These are phyloP conservation scores for Aspergillus texensis DNA, from an alignment of 2,329 filamentous ascomycete species.

Conservation along the genomic window DNA sequence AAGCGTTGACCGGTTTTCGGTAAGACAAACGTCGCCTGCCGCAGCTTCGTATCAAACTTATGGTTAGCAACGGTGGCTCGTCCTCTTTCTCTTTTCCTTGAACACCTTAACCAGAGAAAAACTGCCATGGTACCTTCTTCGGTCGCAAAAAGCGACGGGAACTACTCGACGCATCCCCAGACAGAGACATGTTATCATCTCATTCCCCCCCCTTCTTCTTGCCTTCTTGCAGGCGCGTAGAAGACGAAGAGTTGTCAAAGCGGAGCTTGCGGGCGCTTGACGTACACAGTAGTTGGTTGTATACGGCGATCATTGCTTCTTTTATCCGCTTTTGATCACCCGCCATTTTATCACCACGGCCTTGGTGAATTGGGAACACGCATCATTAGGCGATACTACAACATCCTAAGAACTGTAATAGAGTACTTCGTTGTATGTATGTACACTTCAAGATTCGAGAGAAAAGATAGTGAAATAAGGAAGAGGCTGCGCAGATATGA, in stretches of 20 bases:
- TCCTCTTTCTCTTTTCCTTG: not conserved
- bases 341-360: not conserved
- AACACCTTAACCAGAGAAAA: not conserved
- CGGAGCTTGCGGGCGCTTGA: not conserved
- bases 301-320: not conserved
- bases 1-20: conserved; percentile 84
- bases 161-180: conserved; percentile 32
- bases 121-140: conserved; percentile 29
- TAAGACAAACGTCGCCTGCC: conserved; percentile 84
- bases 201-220: conserved; percentile 17
- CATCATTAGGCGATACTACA: not conserved
- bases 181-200: conserved; percentile 31
- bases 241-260: conserved; percentile 1
- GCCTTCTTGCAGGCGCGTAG: not conserved
- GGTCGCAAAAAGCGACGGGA: conserved; percentile 37
- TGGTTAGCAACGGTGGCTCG: conserved; percentile 6
- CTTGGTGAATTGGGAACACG: not conserved
- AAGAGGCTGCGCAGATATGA: not conserved
- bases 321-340: conserved; percentile 1
- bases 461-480: not conserved
- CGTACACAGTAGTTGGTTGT: not conserved
- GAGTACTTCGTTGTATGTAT: too few species aligned
- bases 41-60: conserved; percentile 55
- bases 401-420: too few species aligned
- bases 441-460: too few species aligned